Evolutionary conservation across 2,329 filamentous ascomycete species (phyloP).

Genomic region (Apiospora saccharicola): DNA sequence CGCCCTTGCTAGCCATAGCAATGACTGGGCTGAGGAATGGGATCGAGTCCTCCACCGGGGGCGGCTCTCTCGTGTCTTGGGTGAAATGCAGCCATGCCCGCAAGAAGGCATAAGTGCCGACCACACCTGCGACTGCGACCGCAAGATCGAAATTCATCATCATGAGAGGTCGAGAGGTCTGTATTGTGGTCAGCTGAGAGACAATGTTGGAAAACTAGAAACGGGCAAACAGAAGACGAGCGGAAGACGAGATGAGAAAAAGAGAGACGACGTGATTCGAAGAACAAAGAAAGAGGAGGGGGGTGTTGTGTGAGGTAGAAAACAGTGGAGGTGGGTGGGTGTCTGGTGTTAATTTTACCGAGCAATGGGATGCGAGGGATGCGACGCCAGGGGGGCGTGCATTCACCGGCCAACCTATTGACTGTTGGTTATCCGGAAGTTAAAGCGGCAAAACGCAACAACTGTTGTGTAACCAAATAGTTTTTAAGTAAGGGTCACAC

Average conservation of each 20-base stretch:
- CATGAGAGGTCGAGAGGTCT: background rate
- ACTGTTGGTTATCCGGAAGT: background rate
- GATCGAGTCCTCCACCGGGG: constrained; percentile 38
- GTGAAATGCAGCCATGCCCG: constrained; percentile 10
- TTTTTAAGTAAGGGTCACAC: too few species aligned
- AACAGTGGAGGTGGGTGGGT: background rate
- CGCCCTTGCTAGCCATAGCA: background rate
- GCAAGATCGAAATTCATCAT: background rate
- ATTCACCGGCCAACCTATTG: background rate
- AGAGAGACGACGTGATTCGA: background rate
- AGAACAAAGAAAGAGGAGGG: background rate
- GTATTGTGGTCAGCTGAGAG: background rate
- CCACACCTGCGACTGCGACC: background rate
- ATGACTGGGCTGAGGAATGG: background rate
- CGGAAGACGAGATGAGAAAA: background rate
- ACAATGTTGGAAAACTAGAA: background rate
- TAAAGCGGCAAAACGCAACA: too few species aligned
- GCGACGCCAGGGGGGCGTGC: background rate
- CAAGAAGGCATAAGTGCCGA: constrained; percentile 4
- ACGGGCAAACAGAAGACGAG: too few species aligned
- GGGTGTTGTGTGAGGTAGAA: too few species aligned
- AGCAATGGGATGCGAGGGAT: background rate
- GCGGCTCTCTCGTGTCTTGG: constrained; percentile 26
- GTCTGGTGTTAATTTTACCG: background rate
- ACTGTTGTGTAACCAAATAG: too few species aligned